These are phyloP conservation scores for Colletotrichum sp. DNA, from an alignment of 2,329 filamentous ascomycete species.

Conservation along the genomic window DNA sequence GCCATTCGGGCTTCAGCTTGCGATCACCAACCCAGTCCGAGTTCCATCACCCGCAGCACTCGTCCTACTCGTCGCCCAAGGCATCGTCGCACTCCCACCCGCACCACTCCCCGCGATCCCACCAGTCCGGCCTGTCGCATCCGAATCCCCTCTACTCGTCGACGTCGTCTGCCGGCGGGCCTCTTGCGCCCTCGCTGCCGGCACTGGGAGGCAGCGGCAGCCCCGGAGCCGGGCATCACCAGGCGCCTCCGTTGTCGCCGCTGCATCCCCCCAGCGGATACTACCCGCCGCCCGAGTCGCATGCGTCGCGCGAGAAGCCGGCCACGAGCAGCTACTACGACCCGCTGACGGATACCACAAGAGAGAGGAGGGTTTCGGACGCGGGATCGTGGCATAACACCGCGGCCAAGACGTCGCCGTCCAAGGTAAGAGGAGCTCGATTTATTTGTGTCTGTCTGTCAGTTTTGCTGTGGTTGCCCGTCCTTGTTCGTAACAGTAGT, in stretches of 20 bases:
- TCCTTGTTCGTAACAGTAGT: not conserved
- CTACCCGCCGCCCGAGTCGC: conserved; percentile 36
- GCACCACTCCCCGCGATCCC: conserved; percentile 30
- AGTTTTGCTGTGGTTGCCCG: not conserved
- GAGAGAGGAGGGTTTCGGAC: conserved; percentile 52
- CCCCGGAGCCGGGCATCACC: conserved; percentile 21
- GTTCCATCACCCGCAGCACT: conserved; percentile 35
- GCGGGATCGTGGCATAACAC: conserved; percentile 46
- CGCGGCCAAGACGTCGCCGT: conserved; percentile 45
- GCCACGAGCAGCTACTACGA: conserved; percentile 57
- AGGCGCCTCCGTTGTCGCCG: conserved; percentile 41
- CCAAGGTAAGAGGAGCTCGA: conserved; percentile 47
- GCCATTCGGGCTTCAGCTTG: conserved; percentile 51
- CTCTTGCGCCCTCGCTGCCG: conserved; percentile 22
- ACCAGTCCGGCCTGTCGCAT: conserved; percentile 22
- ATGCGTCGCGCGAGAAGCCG: conserved; percentile 43
- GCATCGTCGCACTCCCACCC: conserved; percentile 27
- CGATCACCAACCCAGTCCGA: conserved; percentile 54
- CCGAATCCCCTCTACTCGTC: conserved; percentile 41
- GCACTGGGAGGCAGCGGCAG: conserved; percentile 23
- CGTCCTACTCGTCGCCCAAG: conserved; percentile 30
- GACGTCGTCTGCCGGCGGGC: conserved; percentile 22
- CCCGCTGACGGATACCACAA: conserved; percentile 55
- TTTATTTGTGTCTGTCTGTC: conserved; percentile 11
- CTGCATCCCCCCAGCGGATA: conserved; percentile 48